A percentile compares a stretch with the other conserved stretches of the same genome.
Conservation (phyloP, 768 basidiomycete species). For the Asterophora parasitica region DNA sequence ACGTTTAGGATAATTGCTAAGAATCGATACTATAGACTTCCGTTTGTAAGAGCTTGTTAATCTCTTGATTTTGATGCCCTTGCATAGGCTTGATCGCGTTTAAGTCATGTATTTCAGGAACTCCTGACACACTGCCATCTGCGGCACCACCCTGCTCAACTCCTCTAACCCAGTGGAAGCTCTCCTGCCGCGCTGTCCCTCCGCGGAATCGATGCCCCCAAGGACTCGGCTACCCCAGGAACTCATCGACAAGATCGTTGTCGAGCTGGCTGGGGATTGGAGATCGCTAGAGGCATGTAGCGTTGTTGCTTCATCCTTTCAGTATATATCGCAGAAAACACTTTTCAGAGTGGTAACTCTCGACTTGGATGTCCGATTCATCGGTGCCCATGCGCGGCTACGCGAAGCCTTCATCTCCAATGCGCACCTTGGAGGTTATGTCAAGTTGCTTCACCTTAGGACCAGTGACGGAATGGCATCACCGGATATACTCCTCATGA, state of each 20-base stretch:
- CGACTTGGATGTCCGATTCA: background rate
- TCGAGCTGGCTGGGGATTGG: constrained; percentile 7
- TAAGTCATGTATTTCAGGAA: too few relatives aligned
- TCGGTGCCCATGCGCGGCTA: background rate
- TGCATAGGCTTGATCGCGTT: too few relatives aligned
- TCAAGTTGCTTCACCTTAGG: background rate
- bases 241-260: constrained; percentile 2
- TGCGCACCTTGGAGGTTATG: background rate
- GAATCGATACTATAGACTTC: background rate
- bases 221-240: constrained; percentile 3
- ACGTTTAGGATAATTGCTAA: background rate
- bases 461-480: background rate
- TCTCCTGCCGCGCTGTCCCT: too few relatives aligned
- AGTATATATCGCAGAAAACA: constrained; percentile 1
- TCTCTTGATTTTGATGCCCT: too few relatives aligned
- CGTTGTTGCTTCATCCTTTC: background rate
- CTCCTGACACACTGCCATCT: too few relatives aligned
- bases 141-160: too few relatives aligned
- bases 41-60: background rate
- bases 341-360: constrained; percentile 1
- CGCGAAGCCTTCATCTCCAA: constrained; percentile 1
- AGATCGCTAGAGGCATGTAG: constrained; percentile 5
- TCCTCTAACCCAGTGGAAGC: too few relatives aligned
- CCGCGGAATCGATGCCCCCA: background rate
- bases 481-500: background rate